A percentile compares a stretch with the other conserved stretches of the same genome.
Conservation (phyloP, 2,329 filamentous ascomycete species). For the Emydomyces testavorans region DNA sequence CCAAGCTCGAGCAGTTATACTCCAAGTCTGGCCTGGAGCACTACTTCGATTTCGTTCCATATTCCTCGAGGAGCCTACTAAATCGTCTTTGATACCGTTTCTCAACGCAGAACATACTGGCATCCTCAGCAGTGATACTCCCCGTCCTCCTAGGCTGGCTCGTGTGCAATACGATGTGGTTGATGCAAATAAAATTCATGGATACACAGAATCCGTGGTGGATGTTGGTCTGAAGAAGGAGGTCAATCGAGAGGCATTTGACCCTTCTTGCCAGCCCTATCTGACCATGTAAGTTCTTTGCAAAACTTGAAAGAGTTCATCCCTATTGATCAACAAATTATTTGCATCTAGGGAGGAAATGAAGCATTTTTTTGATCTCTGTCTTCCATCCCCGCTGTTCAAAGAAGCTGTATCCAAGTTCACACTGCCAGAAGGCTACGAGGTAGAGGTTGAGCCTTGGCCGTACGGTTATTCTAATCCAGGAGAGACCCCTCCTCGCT, state of each 20-base stretch:
- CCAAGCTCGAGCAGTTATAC: conserved; percentile 40
- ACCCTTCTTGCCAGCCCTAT: conserved; percentile 39
- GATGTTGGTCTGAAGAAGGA: conserved; percentile 36
- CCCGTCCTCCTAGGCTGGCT: conserved; percentile 40
- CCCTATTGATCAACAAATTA: background rate
- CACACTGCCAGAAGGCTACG: conserved; percentile 44
- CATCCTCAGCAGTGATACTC: conserved; percentile 26
- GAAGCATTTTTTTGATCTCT: conserved; percentile 38
- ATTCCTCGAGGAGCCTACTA: conserved; percentile 41
- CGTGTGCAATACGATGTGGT: conserved; percentile 43
- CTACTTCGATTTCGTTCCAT: conserved; percentile 41
- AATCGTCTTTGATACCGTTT: conserved; percentile 38
- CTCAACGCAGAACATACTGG: conserved; percentile 39
- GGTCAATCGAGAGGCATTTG: conserved; percentile 38
- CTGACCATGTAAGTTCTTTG: conserved; percentile 32
- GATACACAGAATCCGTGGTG: conserved; percentile 45
- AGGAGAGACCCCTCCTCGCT: conserved; percentile 39
- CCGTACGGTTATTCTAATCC: conserved; percentile 45
- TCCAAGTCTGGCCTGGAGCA: conserved; percentile 29
- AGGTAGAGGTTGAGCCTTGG: conserved; percentile 46
- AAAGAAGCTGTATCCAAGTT: conserved; percentile 42
- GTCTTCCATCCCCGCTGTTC: conserved; percentile 43
- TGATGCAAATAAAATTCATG: conserved; percentile 32
- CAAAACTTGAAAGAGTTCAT: background rate
- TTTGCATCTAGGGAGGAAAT: conserved; percentile 35